These are phyloP conservation scores for Salix purpurea DNA, from an alignment of 345 rosid genomes.

Conservation along the genomic window DNA sequence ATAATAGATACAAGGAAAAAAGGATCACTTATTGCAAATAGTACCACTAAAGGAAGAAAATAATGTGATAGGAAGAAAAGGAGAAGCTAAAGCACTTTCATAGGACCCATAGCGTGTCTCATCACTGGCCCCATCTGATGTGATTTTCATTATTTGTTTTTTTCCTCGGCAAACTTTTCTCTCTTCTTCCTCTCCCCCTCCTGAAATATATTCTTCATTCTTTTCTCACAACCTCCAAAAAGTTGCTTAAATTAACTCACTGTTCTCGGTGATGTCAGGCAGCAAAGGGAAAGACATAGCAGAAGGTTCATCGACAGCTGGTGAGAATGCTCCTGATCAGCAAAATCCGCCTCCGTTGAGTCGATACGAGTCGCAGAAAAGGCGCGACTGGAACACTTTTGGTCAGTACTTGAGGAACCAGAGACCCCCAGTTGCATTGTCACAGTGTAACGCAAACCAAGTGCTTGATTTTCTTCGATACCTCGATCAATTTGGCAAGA, in stretches of 20 bases:
- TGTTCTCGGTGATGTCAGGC: slow-evolving; percentile 12
- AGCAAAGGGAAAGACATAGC: slow-evolving; percentile 66
- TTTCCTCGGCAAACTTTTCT: slow-evolving; percentile 4
- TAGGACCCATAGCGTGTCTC: slow-evolving; percentile 63
- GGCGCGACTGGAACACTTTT: slow-evolving; percentile 91
- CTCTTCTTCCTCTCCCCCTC: background rate
- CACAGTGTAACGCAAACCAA: slow-evolving; percentile 61
- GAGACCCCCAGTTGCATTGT: slow-evolving; percentile 65
- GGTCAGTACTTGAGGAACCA: slow-evolving; percentile 84
- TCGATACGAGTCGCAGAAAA: slow-evolving; percentile 77
- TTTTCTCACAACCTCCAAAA: background rate
- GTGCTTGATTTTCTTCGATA: slow-evolving; percentile 78
- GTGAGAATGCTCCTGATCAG: background rate
- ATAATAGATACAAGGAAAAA: slow-evolving; percentile 36
- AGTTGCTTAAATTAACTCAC: background rate
- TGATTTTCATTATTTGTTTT: slow-evolving; percentile 26
- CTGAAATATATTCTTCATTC: background rate
- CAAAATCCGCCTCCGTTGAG: slow-evolving; percentile 48
- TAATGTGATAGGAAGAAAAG: slow-evolving; percentile 47
- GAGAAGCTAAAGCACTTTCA: slow-evolving; percentile 60
- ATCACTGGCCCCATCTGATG: slow-evolving; percentile 34
- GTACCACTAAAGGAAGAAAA: slow-evolving; percentile 58
- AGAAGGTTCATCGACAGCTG: slow-evolving; percentile 40
- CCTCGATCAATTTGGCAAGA: slow-evolving; percentile 83
- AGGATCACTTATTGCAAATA: slow-evolving; percentile 44